Evolutionary conservation across 805 yeast species (phyloP).

Genomic region (Candida chilensis): DNA sequence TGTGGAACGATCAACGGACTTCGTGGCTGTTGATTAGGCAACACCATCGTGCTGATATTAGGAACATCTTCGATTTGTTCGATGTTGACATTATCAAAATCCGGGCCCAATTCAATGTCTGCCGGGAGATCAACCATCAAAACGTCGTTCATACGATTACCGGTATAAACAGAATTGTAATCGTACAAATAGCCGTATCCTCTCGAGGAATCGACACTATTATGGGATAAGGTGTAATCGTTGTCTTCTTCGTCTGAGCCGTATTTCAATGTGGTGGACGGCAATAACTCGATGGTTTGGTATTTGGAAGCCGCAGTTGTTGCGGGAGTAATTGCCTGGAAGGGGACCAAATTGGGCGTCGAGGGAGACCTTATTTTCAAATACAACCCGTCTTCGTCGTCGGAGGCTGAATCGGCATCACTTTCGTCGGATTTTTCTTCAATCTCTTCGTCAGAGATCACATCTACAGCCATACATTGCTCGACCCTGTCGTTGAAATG

Average conservation of each 20-base stretch:
- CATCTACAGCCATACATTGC: conserved; percentile 78
- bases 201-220: conserved; percentile 59
- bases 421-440: conserved; percentile 10
- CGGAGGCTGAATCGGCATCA: conserved; percentile 17
- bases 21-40: too few species aligned
- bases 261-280: conserved; percentile 13
- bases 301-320: conserved; percentile 7
- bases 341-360: conserved; percentile 11
- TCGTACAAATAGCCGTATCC: conserved; percentile 76
- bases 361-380: conserved; percentile 26
- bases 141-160: too few species aligned
- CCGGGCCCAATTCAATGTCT: too few species aligned
- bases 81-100: too few species aligned
- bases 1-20: too few species aligned
- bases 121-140: too few species aligned
- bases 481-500: conserved; percentile 93
- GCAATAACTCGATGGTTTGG: conserved; percentile 26
- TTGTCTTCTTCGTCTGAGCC: conserved; percentile 10
- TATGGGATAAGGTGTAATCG: conserved; percentile 51
- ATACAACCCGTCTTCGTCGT: conserved; percentile 34
- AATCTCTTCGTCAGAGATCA: conserved; percentile 16
- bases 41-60: too few species aligned
- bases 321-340: conserved; percentile 7
- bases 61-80: too few species aligned
- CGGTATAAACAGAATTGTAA: conserved; percentile 67